Evolutionary conservation across 2,329 filamentous ascomycete genomes (phyloP).

Genomic region (Alternaria sp.): DNA sequence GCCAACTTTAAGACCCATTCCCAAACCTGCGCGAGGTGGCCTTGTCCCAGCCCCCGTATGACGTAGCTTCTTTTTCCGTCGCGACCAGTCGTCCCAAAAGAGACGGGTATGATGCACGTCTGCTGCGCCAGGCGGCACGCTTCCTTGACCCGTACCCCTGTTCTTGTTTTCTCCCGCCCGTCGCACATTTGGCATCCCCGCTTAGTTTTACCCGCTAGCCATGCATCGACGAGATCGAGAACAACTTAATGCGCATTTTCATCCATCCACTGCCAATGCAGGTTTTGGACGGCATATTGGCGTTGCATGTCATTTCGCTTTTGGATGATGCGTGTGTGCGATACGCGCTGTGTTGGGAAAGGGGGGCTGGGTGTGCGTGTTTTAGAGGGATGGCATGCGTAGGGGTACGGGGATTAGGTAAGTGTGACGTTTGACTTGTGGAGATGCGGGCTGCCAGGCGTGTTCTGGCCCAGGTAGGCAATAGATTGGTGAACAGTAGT

Average conservation of each 20-base stretch:
- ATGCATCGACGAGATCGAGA: neutral
- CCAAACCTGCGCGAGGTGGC: neutral
- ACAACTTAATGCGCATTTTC: neutral
- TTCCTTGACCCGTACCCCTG: neutral
- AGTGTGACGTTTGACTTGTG: constrained; percentile 11
- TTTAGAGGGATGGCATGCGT: neutral
- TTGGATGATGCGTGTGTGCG: neutral
- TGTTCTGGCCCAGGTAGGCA: neutral
- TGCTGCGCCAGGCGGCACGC: neutral
- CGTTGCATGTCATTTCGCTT: constrained; percentile 1
- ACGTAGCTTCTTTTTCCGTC: constrained; percentile 7
- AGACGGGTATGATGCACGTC: neutral
- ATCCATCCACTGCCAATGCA: neutral
- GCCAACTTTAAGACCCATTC: constrained; percentile 9
- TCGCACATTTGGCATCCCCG: neutral
- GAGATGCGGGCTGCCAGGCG: neutral
- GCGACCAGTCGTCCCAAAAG: neutral
- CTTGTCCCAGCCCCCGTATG: constrained; percentile 10
- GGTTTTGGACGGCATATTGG: neutral
- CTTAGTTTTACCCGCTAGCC: neutral
- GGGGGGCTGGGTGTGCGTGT: neutral
- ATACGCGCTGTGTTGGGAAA: neutral
- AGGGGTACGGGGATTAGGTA: neutral
- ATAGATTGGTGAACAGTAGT: constrained; percentile 4
- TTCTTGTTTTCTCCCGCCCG: neutral